These are phyloP conservation scores for Achaetomium macrosporum DNA, from an alignment of 2,329 filamentous ascomycete species.

Conservation along the genomic window DNA sequence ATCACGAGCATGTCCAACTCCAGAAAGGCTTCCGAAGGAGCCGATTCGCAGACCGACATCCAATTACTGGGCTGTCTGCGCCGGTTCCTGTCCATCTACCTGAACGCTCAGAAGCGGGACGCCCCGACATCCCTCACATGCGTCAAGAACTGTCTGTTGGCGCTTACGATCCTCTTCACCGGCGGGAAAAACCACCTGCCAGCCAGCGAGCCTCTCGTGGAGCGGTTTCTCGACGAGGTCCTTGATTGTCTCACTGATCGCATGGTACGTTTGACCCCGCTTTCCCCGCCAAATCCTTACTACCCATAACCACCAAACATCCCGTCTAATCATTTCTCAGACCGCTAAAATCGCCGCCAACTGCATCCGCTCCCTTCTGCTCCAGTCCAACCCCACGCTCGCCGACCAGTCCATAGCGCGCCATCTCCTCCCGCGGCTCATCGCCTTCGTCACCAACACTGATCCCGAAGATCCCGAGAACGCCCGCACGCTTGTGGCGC, in stretches of 20 bases:
- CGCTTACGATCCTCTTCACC: constrained; percentile 83
- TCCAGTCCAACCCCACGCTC: constrained; percentile 48
- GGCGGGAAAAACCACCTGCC: constrained; percentile 68
- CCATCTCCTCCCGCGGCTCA: constrained; percentile 66
- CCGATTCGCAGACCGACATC: constrained; percentile 48
- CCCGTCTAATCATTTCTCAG: constrained; percentile 31
- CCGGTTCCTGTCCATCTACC: constrained; percentile 74
- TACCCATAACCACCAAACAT: neutral
- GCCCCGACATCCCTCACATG: constrained; percentile 70
- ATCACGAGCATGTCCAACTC: constrained; percentile 64
- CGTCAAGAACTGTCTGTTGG: constrained; percentile 88
- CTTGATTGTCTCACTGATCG: constrained; percentile 76
- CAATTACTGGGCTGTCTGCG: constrained; percentile 79
- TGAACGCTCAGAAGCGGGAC: constrained; percentile 70
- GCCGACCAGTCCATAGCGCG: constrained; percentile 70
- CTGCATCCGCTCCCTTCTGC: constrained; percentile 77
- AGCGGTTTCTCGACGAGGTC: constrained; percentile 71
- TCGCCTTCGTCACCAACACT: constrained; percentile 66
- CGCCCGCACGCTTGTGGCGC: constrained; percentile 63
- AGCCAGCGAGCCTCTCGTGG: constrained; percentile 67
- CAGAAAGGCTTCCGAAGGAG: constrained; percentile 30
- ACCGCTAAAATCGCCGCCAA: constrained; percentile 86
- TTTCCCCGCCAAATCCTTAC: neutral
- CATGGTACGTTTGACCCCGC: constrained; percentile 45
- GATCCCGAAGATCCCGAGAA: constrained; percentile 74